These are phyloP conservation scores for Astrothelium subdiscretum DNA, from an alignment of 495 filamentous ascomycete species.

Conservation along the genomic window DNA sequence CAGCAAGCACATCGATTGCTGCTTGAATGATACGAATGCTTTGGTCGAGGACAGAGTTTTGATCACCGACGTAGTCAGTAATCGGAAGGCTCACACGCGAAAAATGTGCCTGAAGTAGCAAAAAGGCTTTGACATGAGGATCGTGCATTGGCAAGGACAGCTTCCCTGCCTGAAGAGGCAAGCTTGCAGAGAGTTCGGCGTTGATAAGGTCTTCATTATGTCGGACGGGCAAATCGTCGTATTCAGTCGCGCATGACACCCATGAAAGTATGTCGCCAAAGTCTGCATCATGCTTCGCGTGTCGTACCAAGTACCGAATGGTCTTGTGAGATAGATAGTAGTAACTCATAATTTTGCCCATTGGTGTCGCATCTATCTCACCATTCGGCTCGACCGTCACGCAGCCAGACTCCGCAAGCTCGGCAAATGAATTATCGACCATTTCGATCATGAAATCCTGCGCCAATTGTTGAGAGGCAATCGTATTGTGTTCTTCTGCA, in stretches of 20 bases:
- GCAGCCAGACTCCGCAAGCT: constrained; percentile 74
- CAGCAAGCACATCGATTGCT: constrained; percentile 86
- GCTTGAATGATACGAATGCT: constrained; percentile 91
- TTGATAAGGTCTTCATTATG: constrained; percentile 99
- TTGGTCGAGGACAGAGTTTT: constrained; percentile 73
- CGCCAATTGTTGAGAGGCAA: constrained; percentile 69
- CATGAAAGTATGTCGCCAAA: constrained; percentile 82
- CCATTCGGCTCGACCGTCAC: constrained; percentile 72
- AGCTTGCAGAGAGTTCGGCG: constrained; percentile 69
- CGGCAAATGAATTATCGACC: constrained; percentile 71
- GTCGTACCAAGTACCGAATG: constrained; percentile 65
- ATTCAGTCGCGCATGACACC: constrained; percentile 91
- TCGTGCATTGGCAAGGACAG: constrained; percentile 93
- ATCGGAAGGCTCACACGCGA: constrained; percentile 86
- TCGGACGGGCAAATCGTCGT: constrained; percentile 94
- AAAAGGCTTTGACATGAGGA: constrained; percentile 92
- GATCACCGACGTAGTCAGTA: constrained; percentile 93
- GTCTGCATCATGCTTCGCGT: constrained; percentile 63
- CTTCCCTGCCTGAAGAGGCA: constrained; percentile 54
- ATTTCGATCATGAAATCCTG: constrained; percentile 88
- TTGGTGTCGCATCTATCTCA: constrained; percentile 73
- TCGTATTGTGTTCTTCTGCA: constrained; percentile 82
- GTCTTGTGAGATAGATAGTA: constrained; percentile 98
- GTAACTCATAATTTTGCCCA: constrained; percentile 98
- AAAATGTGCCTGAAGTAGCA: constrained; percentile 91